Base-by-base conservation (phyloP, 345 rosid species). In the Salix caprea region DNA sequence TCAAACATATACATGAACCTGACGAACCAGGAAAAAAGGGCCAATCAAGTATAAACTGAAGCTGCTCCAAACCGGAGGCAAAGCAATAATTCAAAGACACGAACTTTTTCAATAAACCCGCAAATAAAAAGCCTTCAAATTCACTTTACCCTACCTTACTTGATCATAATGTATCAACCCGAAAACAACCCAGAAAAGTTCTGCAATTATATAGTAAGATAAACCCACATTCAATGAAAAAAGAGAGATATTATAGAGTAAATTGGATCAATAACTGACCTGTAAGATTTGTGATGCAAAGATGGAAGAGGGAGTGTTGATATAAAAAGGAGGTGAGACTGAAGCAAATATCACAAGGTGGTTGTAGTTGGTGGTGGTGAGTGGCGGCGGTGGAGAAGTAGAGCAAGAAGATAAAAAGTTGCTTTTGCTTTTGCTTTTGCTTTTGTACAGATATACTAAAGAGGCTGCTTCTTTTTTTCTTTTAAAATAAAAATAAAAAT, bases 181-280 rank as follows among this genome's bases (percentile, higher is more conserved):
- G 81, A 81, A 78, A 52, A 44, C 9, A 78, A 67, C 72, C 74
- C 56, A 73, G 68, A 76, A n/a, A 26, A 28, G 0, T 37, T 68
- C 19, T 50, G 8, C 70, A 66, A 32, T 50, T 50, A 58, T 40
- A 72, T 48, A 73, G 36, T n/a, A 68, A 68, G 67, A 77, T 65
- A 61, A 40, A 23, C 13, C 66, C 48, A 26, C 4, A 37, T 12
- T 23, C 16, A 58, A 19, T 21, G 71, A 16, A n/a, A 12, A 23
- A 61, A 67, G 52, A 34, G 62, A 30, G 23, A 62, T 10, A 67
- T 12, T 30, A 40, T 16, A 21, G 52, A 5, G 30, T 46, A 14
- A 46, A 14, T 46, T 46, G 56, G 32, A 64, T 4, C n/a, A 19
- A 62, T 28, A 44, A 71, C 76, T 69, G 7, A 82, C 86, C 81